Evolutionary conservation across 331 rosid genomes (phyloP), one percentile per base, ranked within the genome.

Genomic region (Spiraea crenata): DNA sequence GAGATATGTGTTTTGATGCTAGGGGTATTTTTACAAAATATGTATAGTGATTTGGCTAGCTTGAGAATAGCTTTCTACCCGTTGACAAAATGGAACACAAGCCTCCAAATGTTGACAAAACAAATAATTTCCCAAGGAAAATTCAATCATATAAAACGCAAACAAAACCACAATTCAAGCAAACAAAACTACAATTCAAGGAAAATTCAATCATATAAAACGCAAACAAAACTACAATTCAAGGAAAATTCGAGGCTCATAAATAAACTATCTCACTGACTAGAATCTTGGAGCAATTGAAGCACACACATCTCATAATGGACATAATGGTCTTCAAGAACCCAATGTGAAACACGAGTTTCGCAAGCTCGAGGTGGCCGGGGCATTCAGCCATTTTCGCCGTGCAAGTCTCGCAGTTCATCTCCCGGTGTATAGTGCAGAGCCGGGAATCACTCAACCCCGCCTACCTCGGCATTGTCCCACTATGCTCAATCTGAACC

Each of bases 361-460:
- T 95, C 0, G 99, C 99, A 10, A 95, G 96, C 89, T 95, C 99
- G 61, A 95, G 88, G 73, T 95, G 92, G 25, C 99, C 99, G 0
- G 99, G 99, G 7, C 99, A 95, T 85, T 95, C 98, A 0, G 96
- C 96, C 98, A 89, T 92, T 34, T 80, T 88, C 0, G 96, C 99
- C 1, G 96, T 95, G 42, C 99, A 95, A 46, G 99, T 95, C 42
- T 89, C 99, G 16, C 99, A 95, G 78, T 89, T 91, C 89, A 95
- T 58, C 78, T 91, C 91, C 42, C 96, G 75, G 72, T 95, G 96
- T 83, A 91, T 91, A 5, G 99, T 95, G 13, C 99, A 97, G 2
- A 95, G 90, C 59, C 98, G 83, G n/a, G 96, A 93, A 65, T 95
- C 99, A 49, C 99, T 95, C 70, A 95, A 74, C 47, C 99, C 99